These are phyloP conservation scores for Anacardium occidentale DNA, from an alignment of 345 rosid genomes.

Conservation along the genomic window DNA sequence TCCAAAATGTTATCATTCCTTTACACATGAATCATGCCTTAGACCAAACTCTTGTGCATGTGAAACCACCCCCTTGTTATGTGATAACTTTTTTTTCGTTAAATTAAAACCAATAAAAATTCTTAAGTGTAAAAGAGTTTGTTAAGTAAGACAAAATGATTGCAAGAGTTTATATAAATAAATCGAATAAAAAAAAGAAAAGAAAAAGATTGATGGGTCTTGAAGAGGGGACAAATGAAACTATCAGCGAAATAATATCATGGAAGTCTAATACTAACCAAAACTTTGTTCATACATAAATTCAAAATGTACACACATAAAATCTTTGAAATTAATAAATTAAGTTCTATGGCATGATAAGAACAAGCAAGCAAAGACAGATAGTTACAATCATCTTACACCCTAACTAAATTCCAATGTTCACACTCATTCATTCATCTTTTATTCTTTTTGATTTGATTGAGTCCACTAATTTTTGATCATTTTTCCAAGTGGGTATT, in stretches of 20 bases:
- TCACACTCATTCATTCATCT: not conserved
- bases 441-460: not conserved
- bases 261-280: not conserved
- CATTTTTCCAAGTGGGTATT: not conserved
- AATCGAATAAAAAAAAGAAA: not conserved
- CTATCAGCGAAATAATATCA: not conserved
- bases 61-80: too few species aligned
- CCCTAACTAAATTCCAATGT: not conserved
- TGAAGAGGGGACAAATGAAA: conserved; percentile 29
- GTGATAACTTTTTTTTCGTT: too few species aligned
- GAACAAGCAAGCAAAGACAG: not conserved
- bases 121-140: too few species aligned
- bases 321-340: not conserved
- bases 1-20: too few species aligned
- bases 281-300: not conserved
- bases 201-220: conserved; percentile 25
- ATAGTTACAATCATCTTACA: conserved; percentile 3
- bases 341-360: not conserved
- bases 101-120: too few species aligned
- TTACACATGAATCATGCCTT: too few species aligned
- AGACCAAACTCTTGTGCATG: too few species aligned
- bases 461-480: not conserved
- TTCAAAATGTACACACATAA: not conserved
- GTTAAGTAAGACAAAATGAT: not conserved
- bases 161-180: not conserved